Base-by-base conservation (phyloP, 2,329 filamentous ascomycete genomes). In the Fusarium abutilonis region DNA sequence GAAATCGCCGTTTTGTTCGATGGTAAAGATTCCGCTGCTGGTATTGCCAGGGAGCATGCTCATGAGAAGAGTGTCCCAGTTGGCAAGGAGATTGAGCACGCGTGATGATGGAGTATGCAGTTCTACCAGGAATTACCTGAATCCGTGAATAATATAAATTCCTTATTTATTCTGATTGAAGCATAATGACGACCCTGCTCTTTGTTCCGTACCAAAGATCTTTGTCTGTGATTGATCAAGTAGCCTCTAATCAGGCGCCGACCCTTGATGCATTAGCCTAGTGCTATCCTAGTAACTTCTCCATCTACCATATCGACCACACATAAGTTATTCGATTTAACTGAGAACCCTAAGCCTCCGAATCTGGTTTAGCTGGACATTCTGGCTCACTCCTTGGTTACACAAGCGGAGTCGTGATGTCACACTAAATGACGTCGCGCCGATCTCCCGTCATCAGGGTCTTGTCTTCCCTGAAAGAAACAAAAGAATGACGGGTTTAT, bases 1-100 rank as follows among this genome's bases (percentile, higher is more conserved):
- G 68, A 70, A 19, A 70, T 70, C 29, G 67, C 67, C 3, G 63
- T 70, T 1, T 6, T 70, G 1, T 70, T 70, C 4, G 66, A 70
- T 23, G 67, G 68, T 0, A 19, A 67, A 1, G 49, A 67, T 1
- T 68, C 67, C 0, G 68, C 68, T 14, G 67, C 67, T 6, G 58
- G 63, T 3, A 62, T 70, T 3, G 66, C 68, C 1, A 59, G 60
- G 19, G 47, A 11, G 1, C 66, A 70, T 9, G 67, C 67, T 0
- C 54, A 66, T 9, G 63, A 67, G 13, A 70, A 70, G 21, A 49
- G 35, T 0, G 31, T 23, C 7, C 42, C 36, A 4, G 15, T 62
- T 9, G 21, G 49, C 0, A 60, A 69, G 11, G 59, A 64, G 26
- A 49, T 69, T 3, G 64, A 69, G 9, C 64, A 69, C 4, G 61